Conservation (phyloP, 108 stramenopile species). For the Nitzschia putrida region DNA sequence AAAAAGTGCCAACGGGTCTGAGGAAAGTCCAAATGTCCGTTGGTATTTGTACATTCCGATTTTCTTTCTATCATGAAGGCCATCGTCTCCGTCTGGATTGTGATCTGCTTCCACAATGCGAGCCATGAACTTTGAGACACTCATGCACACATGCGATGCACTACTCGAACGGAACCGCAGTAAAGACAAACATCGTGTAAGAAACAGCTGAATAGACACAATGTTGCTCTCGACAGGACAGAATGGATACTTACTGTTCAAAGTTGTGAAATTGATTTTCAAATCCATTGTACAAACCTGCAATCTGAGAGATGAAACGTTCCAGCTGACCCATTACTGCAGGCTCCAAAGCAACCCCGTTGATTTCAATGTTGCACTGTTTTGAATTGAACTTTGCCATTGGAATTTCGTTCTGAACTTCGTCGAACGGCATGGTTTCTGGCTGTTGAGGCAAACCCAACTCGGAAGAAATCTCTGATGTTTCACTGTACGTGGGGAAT, state of each 20-base stretch:
- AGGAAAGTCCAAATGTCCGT: slow-evolving; percentile 3
- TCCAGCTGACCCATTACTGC: slow-evolving; percentile 13
- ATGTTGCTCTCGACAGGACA: background rate
- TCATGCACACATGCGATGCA: slow-evolving; percentile 17
- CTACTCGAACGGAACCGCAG: background rate
- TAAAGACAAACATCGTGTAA: background rate
- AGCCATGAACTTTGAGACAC: slow-evolving; percentile 6
- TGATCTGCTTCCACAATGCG: slow-evolving; percentile 5
- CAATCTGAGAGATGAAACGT: background rate
- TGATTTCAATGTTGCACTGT: background rate
- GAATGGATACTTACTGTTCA: slow-evolving; percentile 6
- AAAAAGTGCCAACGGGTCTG: slow-evolving; percentile 13
- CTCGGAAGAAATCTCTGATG: no score
- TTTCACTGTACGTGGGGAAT: background rate
- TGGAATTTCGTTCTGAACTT: slow-evolving; percentile 9
- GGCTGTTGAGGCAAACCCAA: no score
- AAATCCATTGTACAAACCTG: background rate
- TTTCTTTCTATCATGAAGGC: background rate
- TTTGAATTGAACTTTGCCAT: slow-evolving; percentile 10
- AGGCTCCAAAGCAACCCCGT: background rate
- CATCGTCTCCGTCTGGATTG: background rate
- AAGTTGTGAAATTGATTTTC: slow-evolving; percentile 17
- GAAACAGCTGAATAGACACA: background rate
- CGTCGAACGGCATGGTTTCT: background rate
- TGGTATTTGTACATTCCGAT: background rate